Conservation (phyloP, 805 yeast genomes). For the Starmera amethionina region DNA sequence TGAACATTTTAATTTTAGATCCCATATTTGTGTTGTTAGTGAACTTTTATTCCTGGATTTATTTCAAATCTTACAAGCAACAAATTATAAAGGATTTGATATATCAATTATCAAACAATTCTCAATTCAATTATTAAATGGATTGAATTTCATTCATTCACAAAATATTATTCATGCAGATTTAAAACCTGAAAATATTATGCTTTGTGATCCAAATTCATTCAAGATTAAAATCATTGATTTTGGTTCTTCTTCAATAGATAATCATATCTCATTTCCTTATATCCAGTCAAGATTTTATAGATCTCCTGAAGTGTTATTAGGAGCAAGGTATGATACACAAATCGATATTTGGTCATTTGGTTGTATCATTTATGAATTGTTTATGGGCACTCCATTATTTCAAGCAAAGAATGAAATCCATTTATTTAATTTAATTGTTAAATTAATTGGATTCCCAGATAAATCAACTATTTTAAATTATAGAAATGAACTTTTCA, state of each 20-base stretch:
- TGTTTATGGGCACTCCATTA: slow-evolving; percentile 78
- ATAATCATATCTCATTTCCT: slow-evolving; percentile 60
- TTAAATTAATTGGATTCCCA: slow-evolving; percentile 82
- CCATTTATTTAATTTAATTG: slow-evolving; percentile 64
- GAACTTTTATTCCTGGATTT: slow-evolving; percentile 63
- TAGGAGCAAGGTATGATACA: slow-evolving; percentile 65
- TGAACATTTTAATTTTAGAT: slow-evolving; percentile 70
- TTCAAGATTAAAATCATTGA: slow-evolving; percentile 63
- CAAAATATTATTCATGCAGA: slow-evolving; percentile 69
- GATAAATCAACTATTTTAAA: slow-evolving; percentile 28
- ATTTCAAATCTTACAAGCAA: slow-evolving; percentile 45
- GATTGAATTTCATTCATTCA: slow-evolving; percentile 49
- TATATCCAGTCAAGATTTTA: slow-evolving; percentile 79
- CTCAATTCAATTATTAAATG: slow-evolving; percentile 46
- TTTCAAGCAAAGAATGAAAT: slow-evolving; percentile 80
- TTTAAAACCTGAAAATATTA: slow-evolving; percentile 76
- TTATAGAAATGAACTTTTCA: slow-evolving; percentile 28
- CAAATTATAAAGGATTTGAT: slow-evolving; percentile 39
- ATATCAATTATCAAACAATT: slow-evolving; percentile 32
- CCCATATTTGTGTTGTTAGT: slow-evolving; percentile 74
- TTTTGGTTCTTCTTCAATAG: slow-evolving; percentile 63
- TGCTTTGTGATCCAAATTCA: slow-evolving; percentile 36
- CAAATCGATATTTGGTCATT: slow-evolving; percentile 91
- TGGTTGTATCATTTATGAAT: slow-evolving; percentile 79
- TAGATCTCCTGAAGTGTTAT: slow-evolving; percentile 67